Percentiles rank a stretch among this genome's conserved stretches.
phyloP scores from a whole-genome alignment of 768 basidiomycete genomes.

The Tephrocybe sp. region DNA sequence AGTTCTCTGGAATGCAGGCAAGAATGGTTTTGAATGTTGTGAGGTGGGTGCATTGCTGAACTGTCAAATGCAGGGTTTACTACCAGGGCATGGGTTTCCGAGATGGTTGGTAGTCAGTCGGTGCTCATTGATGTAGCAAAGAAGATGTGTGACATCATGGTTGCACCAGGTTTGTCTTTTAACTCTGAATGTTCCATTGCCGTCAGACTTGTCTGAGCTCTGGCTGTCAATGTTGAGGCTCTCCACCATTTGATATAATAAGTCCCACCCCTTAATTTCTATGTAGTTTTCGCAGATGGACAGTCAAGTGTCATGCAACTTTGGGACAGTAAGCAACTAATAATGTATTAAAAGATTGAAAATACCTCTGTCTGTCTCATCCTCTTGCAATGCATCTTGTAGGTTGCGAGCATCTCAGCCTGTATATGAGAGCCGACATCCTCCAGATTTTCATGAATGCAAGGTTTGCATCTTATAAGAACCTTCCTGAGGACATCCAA shows the following conservation, averaged over 20 bases:
- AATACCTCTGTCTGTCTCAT: not conserved
- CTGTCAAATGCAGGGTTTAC: not conserved
- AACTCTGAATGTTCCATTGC: not conserved
- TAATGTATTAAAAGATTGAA: no score
- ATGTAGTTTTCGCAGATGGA: not conserved
- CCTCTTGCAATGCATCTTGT: not conserved
- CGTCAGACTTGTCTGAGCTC: slow-evolving; percentile 1
- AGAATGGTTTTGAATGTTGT: no score
- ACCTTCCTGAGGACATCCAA: not conserved
- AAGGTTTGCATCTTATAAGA: no score
- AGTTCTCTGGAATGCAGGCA: no score
- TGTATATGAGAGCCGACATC: no score
- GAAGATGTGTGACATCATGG: not conserved
- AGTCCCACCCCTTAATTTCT: not conserved
- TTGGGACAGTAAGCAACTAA: no score
- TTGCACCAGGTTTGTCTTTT: not conserved
- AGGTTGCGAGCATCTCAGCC: no score
- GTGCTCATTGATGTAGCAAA: not conserved
- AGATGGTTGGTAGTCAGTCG: not conserved
- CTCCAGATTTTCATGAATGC: no score
- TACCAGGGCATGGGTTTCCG: not conserved
- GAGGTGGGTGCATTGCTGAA: no score
- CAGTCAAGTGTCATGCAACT: not conserved
- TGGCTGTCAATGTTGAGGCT: not conserved
- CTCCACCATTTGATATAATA: not conserved